Percentiles rank a stretch among this genome's conserved stretches.
These are phyloP conservation scores for Orobanche coerulescens DNA, from an alignment of 257 asterid species.

Conservation along the genomic window DNA sequence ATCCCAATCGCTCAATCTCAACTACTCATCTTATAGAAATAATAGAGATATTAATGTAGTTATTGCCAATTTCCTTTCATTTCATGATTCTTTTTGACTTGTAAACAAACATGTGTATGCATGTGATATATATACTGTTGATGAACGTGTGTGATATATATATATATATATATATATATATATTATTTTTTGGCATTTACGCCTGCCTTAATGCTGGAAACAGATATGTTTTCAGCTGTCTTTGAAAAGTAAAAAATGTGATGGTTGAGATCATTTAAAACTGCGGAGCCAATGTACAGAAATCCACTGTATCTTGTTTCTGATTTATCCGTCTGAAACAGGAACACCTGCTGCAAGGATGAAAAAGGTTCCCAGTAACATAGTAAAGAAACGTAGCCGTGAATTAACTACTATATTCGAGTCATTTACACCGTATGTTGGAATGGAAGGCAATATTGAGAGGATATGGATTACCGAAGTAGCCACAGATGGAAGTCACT, in stretches of 20 bases:
- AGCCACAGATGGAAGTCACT: slow-evolving; percentile 88
- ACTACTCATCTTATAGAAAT: neutral
- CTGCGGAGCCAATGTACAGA: no score
- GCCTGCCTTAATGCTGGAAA: no score
- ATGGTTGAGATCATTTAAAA: neutral
- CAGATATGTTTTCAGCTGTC: neutral
- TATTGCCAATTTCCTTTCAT: neutral
- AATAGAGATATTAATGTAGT: neutral
- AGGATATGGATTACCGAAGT: slow-evolving; percentile 87
- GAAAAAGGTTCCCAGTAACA: slow-evolving; percentile 86
- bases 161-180: no score
- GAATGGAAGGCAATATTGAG: slow-evolving; percentile 79
- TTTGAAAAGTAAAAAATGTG: neutral
- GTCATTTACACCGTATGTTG: slow-evolving; percentile 72
- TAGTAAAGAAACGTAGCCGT: slow-evolving; percentile 86
- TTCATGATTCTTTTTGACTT: no score
- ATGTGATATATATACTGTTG: no score
- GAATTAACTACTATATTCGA: slow-evolving; percentile 78
- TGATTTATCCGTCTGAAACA: slow-evolving; percentile 21
- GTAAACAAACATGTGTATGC: no score
- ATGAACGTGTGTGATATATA: no score
- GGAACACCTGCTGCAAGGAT: slow-evolving; percentile 91
- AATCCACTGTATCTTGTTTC: neutral
- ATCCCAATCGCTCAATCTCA: no score
- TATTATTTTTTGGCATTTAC: no score